Percentiles rank a stretch among this genome's conserved stretches.
phyloP scores from a whole-genome alignment of 2,329 filamentous ascomycete genomes.

The Fusarium chlamydosporum region DNA sequence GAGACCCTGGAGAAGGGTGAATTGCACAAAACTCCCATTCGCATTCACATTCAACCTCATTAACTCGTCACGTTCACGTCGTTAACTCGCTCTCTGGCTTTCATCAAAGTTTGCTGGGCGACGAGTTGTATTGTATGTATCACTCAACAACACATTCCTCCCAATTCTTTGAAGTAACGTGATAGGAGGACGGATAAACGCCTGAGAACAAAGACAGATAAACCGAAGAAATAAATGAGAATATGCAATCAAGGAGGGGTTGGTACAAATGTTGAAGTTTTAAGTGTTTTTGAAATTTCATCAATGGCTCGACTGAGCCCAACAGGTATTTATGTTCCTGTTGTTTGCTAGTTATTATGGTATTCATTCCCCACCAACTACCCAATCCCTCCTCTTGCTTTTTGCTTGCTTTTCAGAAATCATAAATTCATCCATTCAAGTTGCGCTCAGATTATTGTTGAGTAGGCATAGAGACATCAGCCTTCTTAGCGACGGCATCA shows the following conservation, averaged over 20 bases:
- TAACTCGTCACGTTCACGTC: too few relatives aligned
- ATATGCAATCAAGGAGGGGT: background rate
- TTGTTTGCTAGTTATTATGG: slow-evolving; percentile 33
- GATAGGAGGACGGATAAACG: background rate
- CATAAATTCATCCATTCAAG: background rate
- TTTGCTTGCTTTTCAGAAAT: slow-evolving; percentile 10
- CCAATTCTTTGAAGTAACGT: too few relatives aligned
- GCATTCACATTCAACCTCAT: too few relatives aligned
- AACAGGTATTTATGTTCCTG: slow-evolving; percentile 3
- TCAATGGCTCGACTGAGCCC: slow-evolving; percentile 19
- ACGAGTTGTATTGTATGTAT: too few relatives aligned
- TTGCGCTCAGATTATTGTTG: slow-evolving; percentile 51
- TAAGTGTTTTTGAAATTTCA: slow-evolving; percentile 33
- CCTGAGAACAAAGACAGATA: background rate
- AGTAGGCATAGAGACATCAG: slow-evolving; percentile 88
- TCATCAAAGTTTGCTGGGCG: too few relatives aligned
- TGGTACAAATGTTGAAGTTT: background rate
- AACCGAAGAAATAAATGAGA: background rate
- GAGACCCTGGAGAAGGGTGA: too few relatives aligned
- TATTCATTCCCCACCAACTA: slow-evolving; percentile 22
- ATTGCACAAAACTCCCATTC: too few relatives aligned
- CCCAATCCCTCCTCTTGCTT: slow-evolving; percentile 17
- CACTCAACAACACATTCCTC: too few relatives aligned
- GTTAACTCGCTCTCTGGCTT: too few relatives aligned
- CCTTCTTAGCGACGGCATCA: slow-evolving; percentile 88